Evolutionary conservation across 1,139 yeast genomes (phyloP).

Genomic region (Sugiyamaella pinicola): DNA sequence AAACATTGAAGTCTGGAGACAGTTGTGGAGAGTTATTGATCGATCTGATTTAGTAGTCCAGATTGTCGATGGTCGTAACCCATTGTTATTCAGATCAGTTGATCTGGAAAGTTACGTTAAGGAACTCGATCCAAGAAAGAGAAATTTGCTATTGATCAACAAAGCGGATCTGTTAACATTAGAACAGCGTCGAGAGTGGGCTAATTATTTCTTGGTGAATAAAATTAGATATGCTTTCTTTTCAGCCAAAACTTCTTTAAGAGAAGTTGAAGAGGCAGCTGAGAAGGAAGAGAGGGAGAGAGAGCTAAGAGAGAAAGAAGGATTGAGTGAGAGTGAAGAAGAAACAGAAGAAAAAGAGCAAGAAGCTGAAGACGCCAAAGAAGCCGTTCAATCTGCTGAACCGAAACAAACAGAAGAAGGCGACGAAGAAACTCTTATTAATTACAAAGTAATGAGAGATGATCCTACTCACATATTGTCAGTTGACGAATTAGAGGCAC

Average conservation of each 20-base stretch:
- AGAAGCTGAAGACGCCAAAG: slow-evolving; percentile 29
- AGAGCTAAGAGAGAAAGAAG: slow-evolving; percentile 26
- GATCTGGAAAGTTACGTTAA: slow-evolving; percentile 85
- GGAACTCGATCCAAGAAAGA: slow-evolving; percentile 70
- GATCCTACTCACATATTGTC: slow-evolving; percentile 70
- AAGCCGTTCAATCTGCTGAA: no score
- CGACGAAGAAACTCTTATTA: slow-evolving; percentile 9
- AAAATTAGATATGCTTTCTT: slow-evolving; percentile 87
- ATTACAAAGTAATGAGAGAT: slow-evolving; percentile 38
- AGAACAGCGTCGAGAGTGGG: slow-evolving; percentile 83
- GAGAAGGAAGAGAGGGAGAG: slow-evolving; percentile 27
- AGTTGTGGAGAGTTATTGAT: slow-evolving; percentile 97
- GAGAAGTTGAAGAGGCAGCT: slow-evolving; percentile 31
- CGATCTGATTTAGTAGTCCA: slow-evolving; percentile 93
- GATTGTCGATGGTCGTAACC: slow-evolving; percentile 97
- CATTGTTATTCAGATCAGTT: slow-evolving; percentile 82
- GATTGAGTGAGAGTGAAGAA: slow-evolving; percentile 30
- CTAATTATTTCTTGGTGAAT: slow-evolving; percentile 68
- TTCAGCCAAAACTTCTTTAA: slow-evolving; percentile 76
- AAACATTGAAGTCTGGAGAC: slow-evolving; percentile 97
- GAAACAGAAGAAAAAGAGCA: slow-evolving; percentile 25
- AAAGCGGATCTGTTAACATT: slow-evolving; percentile 87
- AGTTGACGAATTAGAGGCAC: slow-evolving; percentile 79
- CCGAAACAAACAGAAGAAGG: no score
- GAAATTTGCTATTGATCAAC: slow-evolving; percentile 81